phyloP scores from a whole-genome alignment of 2,329 filamentous ascomycete species.

The Colletotrichum coccodes region DNA sequence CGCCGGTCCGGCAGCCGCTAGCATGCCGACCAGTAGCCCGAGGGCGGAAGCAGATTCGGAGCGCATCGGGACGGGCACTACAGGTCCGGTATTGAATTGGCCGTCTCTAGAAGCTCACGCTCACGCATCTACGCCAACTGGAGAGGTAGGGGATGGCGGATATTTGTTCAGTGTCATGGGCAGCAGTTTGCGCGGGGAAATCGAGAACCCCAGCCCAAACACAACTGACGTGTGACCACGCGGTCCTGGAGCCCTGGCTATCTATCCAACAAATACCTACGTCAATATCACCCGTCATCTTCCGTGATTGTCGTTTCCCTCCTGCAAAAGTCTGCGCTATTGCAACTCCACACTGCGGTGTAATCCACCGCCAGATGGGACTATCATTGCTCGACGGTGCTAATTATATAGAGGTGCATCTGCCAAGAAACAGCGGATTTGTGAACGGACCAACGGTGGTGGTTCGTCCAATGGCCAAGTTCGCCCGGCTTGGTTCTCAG shows the following conservation, averaged over 20 bases:
- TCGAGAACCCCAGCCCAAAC: neutral
- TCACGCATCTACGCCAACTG: neutral
- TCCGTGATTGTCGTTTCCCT: neutral
- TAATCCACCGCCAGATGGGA: slow-evolving; percentile 4
- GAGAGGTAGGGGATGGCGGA: neutral
- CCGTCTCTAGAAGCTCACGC: neutral
- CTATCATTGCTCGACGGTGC: slow-evolving; percentile 16
- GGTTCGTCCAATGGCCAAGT: slow-evolving; percentile 30
- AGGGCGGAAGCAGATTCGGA: slow-evolving; percentile 11
- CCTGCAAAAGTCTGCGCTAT: slow-evolving; percentile 18
- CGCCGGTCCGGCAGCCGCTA: neutral
- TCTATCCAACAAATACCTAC: neutral
- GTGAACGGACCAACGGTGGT: slow-evolving; percentile 24
- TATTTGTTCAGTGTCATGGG: neutral
- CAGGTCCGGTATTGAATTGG: neutral
- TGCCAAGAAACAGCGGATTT: slow-evolving; percentile 18
- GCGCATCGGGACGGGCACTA: slow-evolving; percentile 1
- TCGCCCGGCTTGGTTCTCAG: slow-evolving; percentile 11
- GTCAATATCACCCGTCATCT: slow-evolving; percentile 1
- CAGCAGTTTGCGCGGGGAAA: neutral
- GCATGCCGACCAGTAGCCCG: slow-evolving; percentile 11
- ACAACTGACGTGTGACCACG: neutral
- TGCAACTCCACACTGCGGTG: slow-evolving; percentile 12
- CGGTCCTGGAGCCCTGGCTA: neutral
- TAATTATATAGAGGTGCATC: slow-evolving; percentile 29